Evolutionary conservation across 345 rosid genomes (phyloP), one percentile per base, ranked within the genome.

Genomic region (Hibiscus mutabilis): DNA sequence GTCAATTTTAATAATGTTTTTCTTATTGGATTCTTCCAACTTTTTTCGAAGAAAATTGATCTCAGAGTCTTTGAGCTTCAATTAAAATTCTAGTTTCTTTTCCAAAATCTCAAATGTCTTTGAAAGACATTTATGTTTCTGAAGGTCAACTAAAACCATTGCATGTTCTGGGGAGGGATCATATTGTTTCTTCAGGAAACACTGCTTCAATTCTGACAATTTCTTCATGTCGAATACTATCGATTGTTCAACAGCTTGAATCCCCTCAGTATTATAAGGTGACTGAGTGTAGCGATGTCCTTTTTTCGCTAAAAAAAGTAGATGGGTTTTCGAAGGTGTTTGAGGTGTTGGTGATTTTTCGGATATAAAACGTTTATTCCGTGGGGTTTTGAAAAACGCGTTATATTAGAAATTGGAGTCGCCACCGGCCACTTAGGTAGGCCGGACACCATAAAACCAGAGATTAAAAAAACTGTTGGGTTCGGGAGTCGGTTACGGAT

Each of bases 141-240:
- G 85, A 74, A 91, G 77, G 31, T 96, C 99, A 2, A 97, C 98
- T 15, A 74, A 74, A 47, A 82, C 55, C 66, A 92, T 59, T 5
- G 88, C 70, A 22, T 67, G 80, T 71, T 86, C 90, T 0, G 91
- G 90, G 3, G 85, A 83, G 40, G 79, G 79, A 82, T 92, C 93
- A 13, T 77, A 82, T 79, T 92, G 93, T 40, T 88, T 95, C 80
- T 87, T 92, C 74, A 84, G 60, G 69, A 77, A 89, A 72, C 93
- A 83, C 62, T 79, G 96, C 86, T 95, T 95, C 79, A 95, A 62
- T 73, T 90, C 93, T 0, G 97, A 90, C 80, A 95, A 77, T 18
- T 77, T 81, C 85, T 86, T 90, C 78, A 95, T 66, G 74, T 89
- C 91, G 0, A 84, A 68, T 6, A 95, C 86, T 0, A 95, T 72